Percentiles rank a stretch among this genome's conserved stretches.
Conservation (phyloP, 306 rosid genomes). For the Medicago truncatula region MtrunA17r5.0-ANR NC_053049.1:33007001-33007500, state of each 20-base stretch:
- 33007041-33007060: too few species aligned
- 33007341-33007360: not conserved
- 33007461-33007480: too few species aligned
- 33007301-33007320: too few species aligned
- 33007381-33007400: conserved; percentile 4
- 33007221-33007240: not conserved
- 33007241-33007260: not conserved
- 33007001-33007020: too few species aligned
- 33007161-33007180: not conserved
- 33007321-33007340: too few species aligned
- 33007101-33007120: not conserved
- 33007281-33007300: conserved; percentile 41
- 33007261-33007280: conserved; percentile 50
- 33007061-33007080: too few species aligned
- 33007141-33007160: not conserved
- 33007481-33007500: conserved; percentile 29
- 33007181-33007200: not conserved
- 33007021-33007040: too few species aligned
- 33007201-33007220: not conserved
- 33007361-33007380: not conserved
- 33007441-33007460: too few species aligned
- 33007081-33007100: too few species aligned
- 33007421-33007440: not conserved
- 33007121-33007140: not conserved
- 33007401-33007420: not conserved